Evolutionary conservation across 2,329 filamentous ascomycete genomes (phyloP).

Genomic region (Cladosporium colombiae): DNA sequence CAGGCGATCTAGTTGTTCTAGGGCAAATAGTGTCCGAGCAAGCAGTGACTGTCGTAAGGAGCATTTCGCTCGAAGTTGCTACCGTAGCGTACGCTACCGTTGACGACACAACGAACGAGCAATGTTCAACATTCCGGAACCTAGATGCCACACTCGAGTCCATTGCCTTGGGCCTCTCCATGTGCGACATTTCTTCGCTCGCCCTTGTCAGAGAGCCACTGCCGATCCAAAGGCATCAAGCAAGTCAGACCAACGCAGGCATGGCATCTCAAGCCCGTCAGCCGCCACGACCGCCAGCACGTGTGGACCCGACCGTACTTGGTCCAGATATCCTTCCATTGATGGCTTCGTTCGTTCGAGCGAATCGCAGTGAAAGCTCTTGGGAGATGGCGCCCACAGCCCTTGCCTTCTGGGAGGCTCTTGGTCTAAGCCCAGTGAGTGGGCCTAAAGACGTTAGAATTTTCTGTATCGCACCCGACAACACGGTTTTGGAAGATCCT

Average conservation of each 20-base stretch:
- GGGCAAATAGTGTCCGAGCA: conserved; percentile 40
- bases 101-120: background rate
- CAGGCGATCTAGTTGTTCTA: conserved; percentile 35
- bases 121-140: background rate
- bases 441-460: conserved; percentile 71
- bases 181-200: conserved; percentile 32
- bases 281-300: conserved; percentile 35
- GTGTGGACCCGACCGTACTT: conserved; percentile 30
- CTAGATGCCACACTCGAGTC: conserved; percentile 14
- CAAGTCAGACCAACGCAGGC: conserved; percentile 23
- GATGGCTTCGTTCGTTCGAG: conserved; percentile 69
- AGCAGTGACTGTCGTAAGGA: conserved; percentile 20
- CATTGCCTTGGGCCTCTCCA: conserved; percentile 22
- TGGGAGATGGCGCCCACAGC: conserved; percentile 75
- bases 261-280: conserved; percentile 23
- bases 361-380: conserved; percentile 68
- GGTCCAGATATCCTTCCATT: conserved; percentile 49
- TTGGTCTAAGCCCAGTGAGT: conserved; percentile 71
- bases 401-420: conserved; percentile 76
- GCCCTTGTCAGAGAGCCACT: conserved; percentile 31
- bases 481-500: conserved; percentile 62
- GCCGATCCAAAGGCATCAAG: conserved; percentile 19
- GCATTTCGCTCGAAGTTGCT: background rate
- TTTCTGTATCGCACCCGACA: conserved; percentile 69
- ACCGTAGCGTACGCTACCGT: background rate